A percentile compares a stretch with the other conserved stretches of the same genome.
phyloP scores from a whole-genome alignment of 768 basidiomycete species.

The Leucocoprinus birnbaumii region DNA sequence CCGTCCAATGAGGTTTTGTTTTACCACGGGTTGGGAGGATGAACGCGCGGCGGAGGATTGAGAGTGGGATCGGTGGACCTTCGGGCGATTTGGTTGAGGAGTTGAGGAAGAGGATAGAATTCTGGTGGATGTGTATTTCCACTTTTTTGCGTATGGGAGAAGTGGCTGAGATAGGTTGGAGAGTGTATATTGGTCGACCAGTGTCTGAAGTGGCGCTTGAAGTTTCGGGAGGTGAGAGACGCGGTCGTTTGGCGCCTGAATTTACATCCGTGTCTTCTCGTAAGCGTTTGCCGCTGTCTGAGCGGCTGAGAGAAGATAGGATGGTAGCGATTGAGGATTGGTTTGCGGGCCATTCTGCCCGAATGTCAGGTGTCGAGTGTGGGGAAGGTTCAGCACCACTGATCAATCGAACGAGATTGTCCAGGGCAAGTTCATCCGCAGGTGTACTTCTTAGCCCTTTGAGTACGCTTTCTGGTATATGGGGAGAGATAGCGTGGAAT shows the following conservation, averaged over 20 bases:
- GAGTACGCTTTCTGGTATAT: slow-evolving; percentile 6
- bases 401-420: slow-evolving; percentile 41
- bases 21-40: slow-evolving; percentile 75
- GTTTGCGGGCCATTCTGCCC: slow-evolving; percentile 34
- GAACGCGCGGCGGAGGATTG: slow-evolving; percentile 57
- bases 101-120: slow-evolving; percentile 51
- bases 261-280: slow-evolving; percentile 33
- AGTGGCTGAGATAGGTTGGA: slow-evolving; percentile 65
- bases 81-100: slow-evolving; percentile 47
- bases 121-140: slow-evolving; percentile 54
- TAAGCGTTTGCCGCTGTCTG: slow-evolving; percentile 27
- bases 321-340: slow-evolving; percentile 28
- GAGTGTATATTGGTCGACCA: slow-evolving; percentile 49
- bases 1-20: slow-evolving; percentile 68
- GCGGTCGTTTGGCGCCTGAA: slow-evolving; percentile 31
- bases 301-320: slow-evolving; percentile 24
- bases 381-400: slow-evolving; percentile 35
- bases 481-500: slow-evolving; percentile 8
- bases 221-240: slow-evolving; percentile 20
- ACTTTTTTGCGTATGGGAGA: slow-evolving; percentile 78
- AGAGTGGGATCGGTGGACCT: slow-evolving; percentile 42
- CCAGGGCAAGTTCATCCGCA: slow-evolving; percentile 32
- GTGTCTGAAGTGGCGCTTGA: slow-evolving; percentile 17
- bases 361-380: slow-evolving; percentile 23
- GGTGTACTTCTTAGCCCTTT: slow-evolving; percentile 18